Percentiles rank a stretch among this genome's conserved stretches.
Conservation (phyloP, 805 yeast species). For the Wickerhamomyces sydowiorum region DNA sequence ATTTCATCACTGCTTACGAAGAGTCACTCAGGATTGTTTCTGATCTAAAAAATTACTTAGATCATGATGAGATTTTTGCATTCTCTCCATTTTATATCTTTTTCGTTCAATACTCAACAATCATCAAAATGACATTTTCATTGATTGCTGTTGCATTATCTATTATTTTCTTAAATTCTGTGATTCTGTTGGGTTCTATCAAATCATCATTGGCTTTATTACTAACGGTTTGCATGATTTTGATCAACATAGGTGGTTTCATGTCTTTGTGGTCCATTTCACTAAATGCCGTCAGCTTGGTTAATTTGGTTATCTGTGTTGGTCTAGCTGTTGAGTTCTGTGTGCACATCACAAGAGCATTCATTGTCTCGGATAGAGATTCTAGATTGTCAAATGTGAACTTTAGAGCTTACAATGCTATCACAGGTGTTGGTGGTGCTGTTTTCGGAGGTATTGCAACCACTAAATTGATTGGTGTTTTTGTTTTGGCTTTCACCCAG, state of each 20-base stretch:
- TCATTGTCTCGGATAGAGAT: slow-evolving; percentile 32
- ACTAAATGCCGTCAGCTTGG: slow-evolving; percentile 84
- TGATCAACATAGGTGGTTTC: slow-evolving; percentile 72
- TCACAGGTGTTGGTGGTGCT: slow-evolving; percentile 80
- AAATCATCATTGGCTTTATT: slow-evolving; percentile 52
- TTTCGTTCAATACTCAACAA: slow-evolving; percentile 79
- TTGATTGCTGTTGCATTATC: slow-evolving; percentile 47
- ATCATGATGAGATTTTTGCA: slow-evolving; percentile 61
- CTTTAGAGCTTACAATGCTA: slow-evolving; percentile 45
- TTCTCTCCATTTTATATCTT: slow-evolving; percentile 91
- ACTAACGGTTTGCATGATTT: slow-evolving; percentile 53
- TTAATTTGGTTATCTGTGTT: slow-evolving; percentile 84
- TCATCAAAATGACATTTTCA: slow-evolving; percentile 51
- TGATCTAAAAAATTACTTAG: slow-evolving; percentile 39
- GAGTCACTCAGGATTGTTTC: slow-evolving; percentile 63
- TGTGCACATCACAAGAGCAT: slow-evolving; percentile 79
- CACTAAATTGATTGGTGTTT: slow-evolving; percentile 85
- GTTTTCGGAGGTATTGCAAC: slow-evolving; percentile 87
- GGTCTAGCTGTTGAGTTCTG: slow-evolving; percentile 95
- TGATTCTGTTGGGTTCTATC: slow-evolving; percentile 60
- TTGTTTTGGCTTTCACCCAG: slow-evolving; percentile 78
- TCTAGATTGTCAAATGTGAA: slow-evolving; percentile 24
- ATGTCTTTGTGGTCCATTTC: slow-evolving; percentile 73
- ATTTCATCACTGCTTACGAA: slow-evolving; percentile 75
- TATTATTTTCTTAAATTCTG: slow-evolving; percentile 47